These are phyloP conservation scores for Penicillium aurantiogriseum DNA, from an alignment of 2,329 filamentous ascomycete species.

Conservation along the genomic window DNA sequence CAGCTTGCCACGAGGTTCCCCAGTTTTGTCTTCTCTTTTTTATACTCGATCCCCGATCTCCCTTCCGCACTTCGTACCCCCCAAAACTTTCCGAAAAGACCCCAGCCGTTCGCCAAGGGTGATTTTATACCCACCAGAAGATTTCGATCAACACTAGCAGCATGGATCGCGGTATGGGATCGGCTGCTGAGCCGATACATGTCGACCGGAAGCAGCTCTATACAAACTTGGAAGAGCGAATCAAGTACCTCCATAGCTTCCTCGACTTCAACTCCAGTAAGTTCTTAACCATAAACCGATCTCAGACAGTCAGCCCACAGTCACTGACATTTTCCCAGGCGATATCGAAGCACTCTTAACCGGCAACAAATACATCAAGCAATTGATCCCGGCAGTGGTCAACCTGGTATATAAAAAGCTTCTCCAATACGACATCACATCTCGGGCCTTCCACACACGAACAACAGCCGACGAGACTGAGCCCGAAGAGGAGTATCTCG, in stretches of 20 bases:
- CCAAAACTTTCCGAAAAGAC: background rate
- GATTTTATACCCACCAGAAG: background rate
- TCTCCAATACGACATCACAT: constrained; percentile 76
- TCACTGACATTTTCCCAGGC: constrained; percentile 44
- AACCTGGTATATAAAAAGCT: constrained; percentile 84
- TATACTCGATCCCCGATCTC: background rate
- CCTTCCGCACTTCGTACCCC: too few relatives aligned
- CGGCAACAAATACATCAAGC: constrained; percentile 73
- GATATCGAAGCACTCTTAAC: constrained; percentile 69
- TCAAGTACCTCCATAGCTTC: constrained; percentile 72
- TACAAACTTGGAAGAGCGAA: constrained; percentile 65
- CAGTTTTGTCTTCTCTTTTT: constrained; percentile 10
- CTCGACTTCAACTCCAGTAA: constrained; percentile 70
- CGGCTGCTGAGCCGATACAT: constrained; percentile 47
- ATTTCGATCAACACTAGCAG: background rate
- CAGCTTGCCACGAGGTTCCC: constrained; percentile 19
- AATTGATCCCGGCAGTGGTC: constrained; percentile 78
- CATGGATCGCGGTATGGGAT: constrained; percentile 21
- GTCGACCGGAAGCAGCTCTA: constrained; percentile 70
- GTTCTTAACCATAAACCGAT: constrained; percentile 29
- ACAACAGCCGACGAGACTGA: constrained; percentile 62
- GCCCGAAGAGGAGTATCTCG: constrained; percentile 61
- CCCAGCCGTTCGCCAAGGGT: background rate
- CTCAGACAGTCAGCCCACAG: background rate
- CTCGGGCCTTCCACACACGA: constrained; percentile 66